These are phyloP conservation scores for Tricholoma sp. DNA, from an alignment of 768 basidiomycete species.

Conservation along the genomic window DNA sequence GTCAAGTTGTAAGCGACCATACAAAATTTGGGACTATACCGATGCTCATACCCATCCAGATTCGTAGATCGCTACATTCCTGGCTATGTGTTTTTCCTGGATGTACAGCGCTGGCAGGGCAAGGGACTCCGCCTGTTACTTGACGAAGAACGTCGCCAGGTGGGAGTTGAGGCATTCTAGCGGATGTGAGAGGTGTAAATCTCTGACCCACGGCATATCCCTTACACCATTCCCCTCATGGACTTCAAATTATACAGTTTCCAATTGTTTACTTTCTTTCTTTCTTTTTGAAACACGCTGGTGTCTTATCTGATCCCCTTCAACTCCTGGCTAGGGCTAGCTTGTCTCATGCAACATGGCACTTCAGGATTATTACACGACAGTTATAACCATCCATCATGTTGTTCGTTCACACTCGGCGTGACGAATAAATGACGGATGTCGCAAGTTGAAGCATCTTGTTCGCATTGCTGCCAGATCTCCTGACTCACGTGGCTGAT, in stretches of 20 bases:
- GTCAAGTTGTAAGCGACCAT: conserved; percentile 57
- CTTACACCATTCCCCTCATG: neutral
- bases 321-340: too few species aligned
- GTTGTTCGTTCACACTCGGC: too few species aligned
- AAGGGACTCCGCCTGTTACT: conserved; percentile 50
- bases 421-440: too few species aligned
- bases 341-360: too few species aligned
- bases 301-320: too few species aligned
- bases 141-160: conserved; percentile 46
- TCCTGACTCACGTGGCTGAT: neutral
- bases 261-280: neutral
- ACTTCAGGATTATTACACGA: too few species aligned
- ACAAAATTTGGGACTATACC: neutral
- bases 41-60: conserved; percentile 29
- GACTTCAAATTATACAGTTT: neutral
- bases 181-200: neutral
- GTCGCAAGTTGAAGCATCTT: too few species aligned
- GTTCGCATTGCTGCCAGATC: neutral
- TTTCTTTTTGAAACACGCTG: neutral
- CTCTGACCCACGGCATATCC: neutral
- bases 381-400: too few species aligned
- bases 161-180: conserved; percentile 38
- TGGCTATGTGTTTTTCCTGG: conserved; percentile 83
- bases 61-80: conserved; percentile 95
- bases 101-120: conserved; percentile 34